Conservation (phyloP, 305 asterid species). For the Fraxinus angustifolia region DNA sequence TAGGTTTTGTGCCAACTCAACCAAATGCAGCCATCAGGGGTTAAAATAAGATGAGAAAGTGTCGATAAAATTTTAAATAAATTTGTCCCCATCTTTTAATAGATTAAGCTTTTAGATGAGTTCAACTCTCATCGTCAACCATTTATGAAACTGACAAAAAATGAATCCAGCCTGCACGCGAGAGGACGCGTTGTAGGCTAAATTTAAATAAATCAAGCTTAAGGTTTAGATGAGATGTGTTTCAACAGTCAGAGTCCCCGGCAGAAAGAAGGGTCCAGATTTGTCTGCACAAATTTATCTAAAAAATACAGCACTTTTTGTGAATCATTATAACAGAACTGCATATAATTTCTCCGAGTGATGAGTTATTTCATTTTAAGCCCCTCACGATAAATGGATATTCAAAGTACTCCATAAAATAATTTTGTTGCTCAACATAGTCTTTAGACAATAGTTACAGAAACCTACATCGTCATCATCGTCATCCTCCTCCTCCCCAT, state of each 20-base stretch:
- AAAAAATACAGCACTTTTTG: neutral
- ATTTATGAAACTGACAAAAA: neutral
- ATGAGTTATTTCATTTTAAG: slow-evolving; percentile 10
- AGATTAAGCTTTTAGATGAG: neutral
- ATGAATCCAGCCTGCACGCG: neutral
- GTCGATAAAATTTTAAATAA: neutral
- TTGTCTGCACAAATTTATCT: neutral
- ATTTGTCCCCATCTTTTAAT: neutral
- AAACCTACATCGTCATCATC: slow-evolving; percentile 66
- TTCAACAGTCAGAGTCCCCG: neutral
- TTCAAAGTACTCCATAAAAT: slow-evolving; percentile 12
- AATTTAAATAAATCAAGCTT: neutral
- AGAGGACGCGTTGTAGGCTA: neutral
- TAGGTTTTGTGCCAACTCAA: neutral
- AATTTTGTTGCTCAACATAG: slow-evolving; percentile 11
- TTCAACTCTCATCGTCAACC: neutral
- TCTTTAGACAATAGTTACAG: slow-evolving; percentile 18
- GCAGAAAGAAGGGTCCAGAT: neutral
- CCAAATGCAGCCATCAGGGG: neutral
- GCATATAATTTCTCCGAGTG: neutral
- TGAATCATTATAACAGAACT: neutral
- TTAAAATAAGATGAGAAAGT: neutral
- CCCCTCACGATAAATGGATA: slow-evolving; percentile 2
- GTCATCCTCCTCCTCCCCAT: slow-evolving; percentile 80
- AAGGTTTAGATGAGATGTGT: neutral